Conservation (phyloP, 768 basidiomycete genomes). For the Amanita polypyramis region DNA sequence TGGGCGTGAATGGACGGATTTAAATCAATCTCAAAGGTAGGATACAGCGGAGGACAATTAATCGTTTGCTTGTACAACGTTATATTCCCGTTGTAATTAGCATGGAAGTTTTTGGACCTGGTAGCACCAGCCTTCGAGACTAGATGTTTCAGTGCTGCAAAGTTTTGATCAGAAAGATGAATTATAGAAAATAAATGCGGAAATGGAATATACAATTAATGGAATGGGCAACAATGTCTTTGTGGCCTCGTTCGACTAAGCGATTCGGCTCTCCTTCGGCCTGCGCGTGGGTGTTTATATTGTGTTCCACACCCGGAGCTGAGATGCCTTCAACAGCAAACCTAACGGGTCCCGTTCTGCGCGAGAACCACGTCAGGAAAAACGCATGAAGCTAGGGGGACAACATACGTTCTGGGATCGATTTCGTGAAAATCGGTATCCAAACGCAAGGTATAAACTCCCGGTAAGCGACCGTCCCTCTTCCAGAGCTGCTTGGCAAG, state of each 20-base stretch:
- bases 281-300: conserved; percentile 12
- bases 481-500: conserved; percentile 15
- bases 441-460: conserved; percentile 22
- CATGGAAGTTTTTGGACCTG: conserved; percentile 15
- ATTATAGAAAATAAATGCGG: background rate
- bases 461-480: conserved; percentile 15
- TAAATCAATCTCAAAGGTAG: conserved; percentile 18
- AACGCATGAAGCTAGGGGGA: too few species aligned
- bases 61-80: conserved; percentile 21
- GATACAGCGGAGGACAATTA: conserved; percentile 17
- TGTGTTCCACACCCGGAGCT: conserved; percentile 13
- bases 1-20: conserved; percentile 23
- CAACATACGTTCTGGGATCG: background rate
- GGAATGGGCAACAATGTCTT: conserved; percentile 19
- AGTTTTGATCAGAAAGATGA: background rate
- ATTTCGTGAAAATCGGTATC: conserved; percentile 22
- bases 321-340: conserved; percentile 16
- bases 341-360: conserved; percentile 8
- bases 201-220: conserved; percentile 11
- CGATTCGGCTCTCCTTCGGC: conserved; percentile 6
- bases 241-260: conserved; percentile 13
- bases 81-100: conserved; percentile 19
- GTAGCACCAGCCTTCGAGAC: too few species aligned
- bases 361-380: background rate
- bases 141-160: conserved; percentile 22